Evolutionary conservation across 2,329 filamentous ascomycete genomes (phyloP), one percentile per base, ranked within the genome.

Genomic region (Microdochium trichocladiopsis): DNA sequence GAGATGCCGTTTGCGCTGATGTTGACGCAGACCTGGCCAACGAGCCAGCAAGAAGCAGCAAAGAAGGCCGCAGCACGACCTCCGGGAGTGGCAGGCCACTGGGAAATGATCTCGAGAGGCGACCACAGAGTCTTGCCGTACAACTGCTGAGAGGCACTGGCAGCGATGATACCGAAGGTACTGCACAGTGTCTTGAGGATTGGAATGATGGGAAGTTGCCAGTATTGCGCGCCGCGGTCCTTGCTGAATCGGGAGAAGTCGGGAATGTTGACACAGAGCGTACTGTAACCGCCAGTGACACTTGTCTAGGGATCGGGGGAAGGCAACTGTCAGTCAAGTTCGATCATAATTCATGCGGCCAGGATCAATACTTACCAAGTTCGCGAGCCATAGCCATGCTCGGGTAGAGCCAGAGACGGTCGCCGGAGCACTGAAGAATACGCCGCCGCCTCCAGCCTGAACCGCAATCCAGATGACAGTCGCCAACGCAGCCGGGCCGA

Each of bases 381-480:
- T 63, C 2, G 54, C 57, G 24, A 65, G 53, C 61, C 62, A 65
- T 21, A 63, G 57, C 63, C 63, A 64, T 24, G 59, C 61, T 14
- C 59, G 47, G 24, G 59, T 55, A 1, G 61, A 63, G 22, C 63
- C 63, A 1, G 66, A 63, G 3, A 81, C 66, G 0, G 70, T 74
- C 2, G 73, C 60, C 21, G 68, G 71, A 50, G 76, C 71, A 21
- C 67, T 56, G 54, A 76, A 77, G 53, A 81, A 66, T 2, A 60
- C 66, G 4, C 73, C 71, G 1, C 65, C 65, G 1, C 69, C 72
- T 1, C 73, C 72, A 1, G 73, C 71, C 25, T 74, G 76, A 0
- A 72, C 69, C 2, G 74, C 72, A 57, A 83, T 76, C 78, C 79
- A 83, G 49, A 81, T 72, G 31, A 82, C 63, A 48, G 81, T 79